Evolutionary conservation across 129 eudicot genomes (phyloP), one percentile per base, ranked within the genome.

Genomic region (Gnaphalium uliginosum): DNA sequence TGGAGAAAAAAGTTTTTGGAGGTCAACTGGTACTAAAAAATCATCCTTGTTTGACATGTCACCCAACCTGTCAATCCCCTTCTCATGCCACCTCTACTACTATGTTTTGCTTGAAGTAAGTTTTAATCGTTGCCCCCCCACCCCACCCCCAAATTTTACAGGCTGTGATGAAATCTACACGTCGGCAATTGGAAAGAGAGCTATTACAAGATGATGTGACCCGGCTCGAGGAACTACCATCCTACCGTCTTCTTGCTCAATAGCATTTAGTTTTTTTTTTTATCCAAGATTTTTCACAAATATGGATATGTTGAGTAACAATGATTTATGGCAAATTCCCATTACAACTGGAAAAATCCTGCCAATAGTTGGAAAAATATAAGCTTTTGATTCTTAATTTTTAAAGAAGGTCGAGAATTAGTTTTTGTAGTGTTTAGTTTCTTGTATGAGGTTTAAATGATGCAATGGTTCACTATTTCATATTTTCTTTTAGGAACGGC

Each of bases 161-260:
- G 99, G 83, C 97, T 57, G 99, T 95, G 89, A 95, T 95, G 99
- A 95, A 95, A 80, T 87, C 99, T 21, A 91, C 99, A 50, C 93
- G 97, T 10, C 90, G 92, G n/a, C 97, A 89, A 81, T 87, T 91
- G 71, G 99, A 95, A 86, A 88, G 81, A 39, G 99, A 95, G 84
- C 93, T 95, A 80, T 68, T 95, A 78, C 93, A 85, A 72, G 99
- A 91, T 68, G 86, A 86, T 74, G 67, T 95, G 46, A 84, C 73
- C n/a, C 87, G 89, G 64, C 90, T 95, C 8, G 97, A 95, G 80
- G 97, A 95, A n/a, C 69, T 95, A 80, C 97, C 99, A 26, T 91
- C 99, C 4, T 95, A 85, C 74, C 73, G 73, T 81, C 96, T 89
- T 79, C 96, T 95, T 73, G 60, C 76, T 72, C 79, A 78, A 72